Conservation (phyloP, 208 protist genomes). For the Acanthamoeba divionensis region DNA sequence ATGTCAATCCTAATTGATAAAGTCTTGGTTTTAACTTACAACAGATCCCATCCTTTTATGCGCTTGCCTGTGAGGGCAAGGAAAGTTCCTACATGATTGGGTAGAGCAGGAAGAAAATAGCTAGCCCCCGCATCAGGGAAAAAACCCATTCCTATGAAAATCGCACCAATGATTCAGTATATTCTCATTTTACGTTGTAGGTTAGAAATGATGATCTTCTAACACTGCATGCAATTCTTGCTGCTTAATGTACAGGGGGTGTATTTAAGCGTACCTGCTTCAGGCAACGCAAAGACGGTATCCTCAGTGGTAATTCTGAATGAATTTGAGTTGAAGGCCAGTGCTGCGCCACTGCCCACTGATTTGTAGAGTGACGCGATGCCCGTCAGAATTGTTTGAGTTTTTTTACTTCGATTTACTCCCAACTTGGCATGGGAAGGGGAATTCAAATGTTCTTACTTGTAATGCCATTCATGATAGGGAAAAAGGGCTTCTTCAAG, state of each 20-base stretch:
- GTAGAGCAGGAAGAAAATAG: neutral
- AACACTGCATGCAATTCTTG: too few relatives aligned
- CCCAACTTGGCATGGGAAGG: too few relatives aligned
- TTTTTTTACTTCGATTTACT: too few relatives aligned
- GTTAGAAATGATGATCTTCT: too few relatives aligned
- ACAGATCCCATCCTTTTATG: neutral
- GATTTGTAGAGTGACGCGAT: neutral
- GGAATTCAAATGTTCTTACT: neutral
- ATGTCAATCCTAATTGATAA: neutral
- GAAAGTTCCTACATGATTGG: constrained; percentile 1
- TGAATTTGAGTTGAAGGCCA: constrained; percentile 27
- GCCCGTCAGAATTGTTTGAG: too few relatives aligned
- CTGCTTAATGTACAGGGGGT: too few relatives aligned
- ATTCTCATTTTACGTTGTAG: too few relatives aligned
- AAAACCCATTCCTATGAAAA: too few relatives aligned
- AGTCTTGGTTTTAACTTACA: neutral
- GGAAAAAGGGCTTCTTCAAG: neutral
- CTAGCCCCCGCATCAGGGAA: constrained; percentile 4
- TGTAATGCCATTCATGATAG: constrained; percentile 28
- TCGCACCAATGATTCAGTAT: too few relatives aligned
- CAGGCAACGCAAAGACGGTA: neutral
- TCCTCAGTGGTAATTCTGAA: constrained; percentile 6
- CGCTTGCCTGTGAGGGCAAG: constrained; percentile 35
- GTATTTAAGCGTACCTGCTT: too few relatives aligned
- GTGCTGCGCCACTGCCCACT: neutral